These are phyloP conservation scores for Leishmania amazonensis DNA, from an alignment of 208 protist species.

Conservation along the genomic window DNA sequence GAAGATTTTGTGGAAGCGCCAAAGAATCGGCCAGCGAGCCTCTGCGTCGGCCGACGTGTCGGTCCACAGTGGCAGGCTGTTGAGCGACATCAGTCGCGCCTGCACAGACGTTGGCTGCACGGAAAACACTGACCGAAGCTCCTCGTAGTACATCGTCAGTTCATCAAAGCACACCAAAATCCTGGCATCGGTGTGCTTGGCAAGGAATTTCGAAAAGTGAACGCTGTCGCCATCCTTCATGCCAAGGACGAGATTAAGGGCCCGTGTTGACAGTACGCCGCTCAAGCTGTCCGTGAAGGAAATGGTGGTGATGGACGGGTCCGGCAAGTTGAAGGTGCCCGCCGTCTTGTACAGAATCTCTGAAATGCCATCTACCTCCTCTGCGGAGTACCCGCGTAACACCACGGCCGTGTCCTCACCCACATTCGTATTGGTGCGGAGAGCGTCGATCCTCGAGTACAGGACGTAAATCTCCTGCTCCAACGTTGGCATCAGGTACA, in stretches of 20 bases:
- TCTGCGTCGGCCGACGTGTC: slow-evolving; percentile 24
- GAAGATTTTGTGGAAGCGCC: slow-evolving; percentile 22
- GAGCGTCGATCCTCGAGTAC: slow-evolving; percentile 4
- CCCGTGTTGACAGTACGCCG: not conserved
- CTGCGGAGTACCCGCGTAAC: slow-evolving; percentile 5
- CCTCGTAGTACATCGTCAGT: slow-evolving; percentile 34
- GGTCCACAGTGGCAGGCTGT: slow-evolving; percentile 48
- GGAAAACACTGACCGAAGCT: slow-evolving; percentile 18
- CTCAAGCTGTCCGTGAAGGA: not conserved
- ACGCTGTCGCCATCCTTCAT: slow-evolving; percentile 7
- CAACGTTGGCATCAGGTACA: slow-evolving; percentile 34
- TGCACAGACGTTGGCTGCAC: slow-evolving; percentile 10
- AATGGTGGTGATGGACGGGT: not conserved
- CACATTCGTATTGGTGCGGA: not conserved
- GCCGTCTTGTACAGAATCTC: slow-evolving; percentile 13
- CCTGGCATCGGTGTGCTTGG: slow-evolving; percentile 11
- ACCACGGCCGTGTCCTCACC: not conserved
- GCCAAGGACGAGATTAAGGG: slow-evolving; percentile 8
- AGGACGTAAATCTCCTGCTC: slow-evolving; percentile 40
- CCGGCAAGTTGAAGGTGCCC: slow-evolving; percentile 8
- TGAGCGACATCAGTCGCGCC: slow-evolving; percentile 35
- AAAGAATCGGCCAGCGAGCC: slow-evolving; percentile 8
- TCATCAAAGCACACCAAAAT: slow-evolving; percentile 41
- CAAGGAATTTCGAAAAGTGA: slow-evolving; percentile 24
- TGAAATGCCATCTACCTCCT: not conserved